Conservation (phyloP, 306 rosid species). For the Dicorynia guianensis region DNA sequence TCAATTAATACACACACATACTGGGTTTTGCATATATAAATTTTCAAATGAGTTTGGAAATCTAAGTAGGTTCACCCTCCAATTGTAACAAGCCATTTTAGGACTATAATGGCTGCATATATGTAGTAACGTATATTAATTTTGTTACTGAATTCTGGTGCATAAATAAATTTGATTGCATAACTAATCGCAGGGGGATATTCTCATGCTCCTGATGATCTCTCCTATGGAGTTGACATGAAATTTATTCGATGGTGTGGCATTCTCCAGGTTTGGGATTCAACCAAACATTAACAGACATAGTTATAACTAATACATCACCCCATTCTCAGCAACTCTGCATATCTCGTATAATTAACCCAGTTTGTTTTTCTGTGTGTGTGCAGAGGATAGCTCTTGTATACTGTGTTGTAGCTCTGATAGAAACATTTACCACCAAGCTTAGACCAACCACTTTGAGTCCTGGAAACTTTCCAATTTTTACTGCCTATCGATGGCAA, state of each 20-base stretch:
- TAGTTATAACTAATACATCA: too few species aligned
- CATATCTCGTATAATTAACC: constrained; percentile 31
- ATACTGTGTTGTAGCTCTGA: constrained; percentile 76
- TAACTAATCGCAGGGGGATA: constrained; percentile 67
- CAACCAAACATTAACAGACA: neutral
- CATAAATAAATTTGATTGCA: neutral
- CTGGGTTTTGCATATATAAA: too few species aligned
- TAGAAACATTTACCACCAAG: constrained; percentile 77
- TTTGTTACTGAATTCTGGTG: neutral
- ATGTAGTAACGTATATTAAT: too few species aligned
- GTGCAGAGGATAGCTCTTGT: constrained; percentile 89
- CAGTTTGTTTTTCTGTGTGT: constrained; percentile 27
- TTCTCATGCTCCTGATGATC: constrained; percentile 84
- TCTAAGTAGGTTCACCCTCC: constrained; percentile 39
- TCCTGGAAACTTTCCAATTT: constrained; percentile 61
- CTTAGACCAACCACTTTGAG: constrained; percentile 63
- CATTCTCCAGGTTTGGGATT: constrained; percentile 74
- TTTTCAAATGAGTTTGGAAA: too few species aligned
- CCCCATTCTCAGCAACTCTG: neutral
- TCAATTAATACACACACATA: too few species aligned
- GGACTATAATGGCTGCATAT: neutral
- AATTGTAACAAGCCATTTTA: neutral
- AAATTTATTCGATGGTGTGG: constrained; percentile 87
- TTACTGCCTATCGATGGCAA: constrained; percentile 83
- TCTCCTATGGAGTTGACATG: constrained; percentile 80